Percentiles rank a stretch among this genome's conserved stretches.
phyloP scores from a whole-genome alignment of 106 monocot genomes.

The Dendrobium huoshanense region DNA sequence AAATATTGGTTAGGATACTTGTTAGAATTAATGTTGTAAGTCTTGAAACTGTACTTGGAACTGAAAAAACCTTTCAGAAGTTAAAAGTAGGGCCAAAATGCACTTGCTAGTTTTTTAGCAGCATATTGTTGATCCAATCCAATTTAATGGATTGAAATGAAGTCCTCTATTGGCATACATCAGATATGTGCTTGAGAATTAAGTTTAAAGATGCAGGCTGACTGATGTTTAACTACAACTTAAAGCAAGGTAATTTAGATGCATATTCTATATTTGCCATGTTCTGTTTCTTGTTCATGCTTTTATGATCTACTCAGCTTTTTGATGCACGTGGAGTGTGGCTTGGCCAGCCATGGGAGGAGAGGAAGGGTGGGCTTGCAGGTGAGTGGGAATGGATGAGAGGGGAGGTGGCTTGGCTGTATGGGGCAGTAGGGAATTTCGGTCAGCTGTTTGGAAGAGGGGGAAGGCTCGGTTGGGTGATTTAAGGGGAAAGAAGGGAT shows the following conservation, averaged over 20 bases:
- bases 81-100: neutral
- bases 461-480: too few species aligned
- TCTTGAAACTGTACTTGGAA: neutral
- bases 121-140: neutral
- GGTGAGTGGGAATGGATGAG: too few species aligned
- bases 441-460: too few species aligned
- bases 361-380: too few species aligned
- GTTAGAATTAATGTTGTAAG: neutral
- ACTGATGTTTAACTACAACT: neutral
- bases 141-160: neutral
- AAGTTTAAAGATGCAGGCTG: neutral
- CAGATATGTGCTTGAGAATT: neutral
- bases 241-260: neutral
- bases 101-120: neutral
- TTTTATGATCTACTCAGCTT: neutral
- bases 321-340: neutral
- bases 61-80: neutral
- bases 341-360: too few species aligned
- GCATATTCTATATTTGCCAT: neutral
- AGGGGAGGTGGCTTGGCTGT: too few species aligned
- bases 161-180: neutral
- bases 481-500: too few species aligned
- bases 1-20: neutral
- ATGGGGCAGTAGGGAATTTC: too few species aligned
- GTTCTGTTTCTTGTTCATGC: neutral